These are phyloP conservation scores for Lactarius sp. DNA, from an alignment of 768 basidiomycete genomes.

Conservation along the genomic window DNA sequence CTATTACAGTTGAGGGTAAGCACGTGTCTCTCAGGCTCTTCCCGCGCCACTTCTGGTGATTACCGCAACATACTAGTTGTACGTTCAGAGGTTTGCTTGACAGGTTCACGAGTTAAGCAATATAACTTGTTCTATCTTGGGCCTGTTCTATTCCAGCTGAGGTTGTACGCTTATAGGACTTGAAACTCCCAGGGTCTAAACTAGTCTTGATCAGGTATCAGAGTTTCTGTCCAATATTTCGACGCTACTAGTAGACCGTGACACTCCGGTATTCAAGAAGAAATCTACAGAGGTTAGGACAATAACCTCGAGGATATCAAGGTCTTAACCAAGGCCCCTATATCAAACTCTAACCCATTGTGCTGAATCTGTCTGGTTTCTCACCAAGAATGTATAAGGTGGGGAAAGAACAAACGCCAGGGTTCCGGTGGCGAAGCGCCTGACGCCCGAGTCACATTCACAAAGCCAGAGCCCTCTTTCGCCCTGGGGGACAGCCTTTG, in stretches of 20 bases:
- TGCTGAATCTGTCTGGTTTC: neutral
- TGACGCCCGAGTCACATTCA: neutral
- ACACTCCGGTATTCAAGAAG: conserved; percentile 47
- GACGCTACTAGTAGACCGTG: conserved; percentile 41
- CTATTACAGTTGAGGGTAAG: no score
- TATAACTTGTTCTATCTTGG: no score
- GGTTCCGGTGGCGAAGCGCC: conserved; percentile 13
- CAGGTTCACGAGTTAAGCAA: no score
- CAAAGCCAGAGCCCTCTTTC: conserved; percentile 2
- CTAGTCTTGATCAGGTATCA: conserved; percentile 37
- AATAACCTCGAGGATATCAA: conserved; percentile 46
- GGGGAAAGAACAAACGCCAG: conserved; percentile 17
- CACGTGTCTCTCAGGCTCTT: no score
- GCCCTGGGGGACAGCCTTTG: neutral
- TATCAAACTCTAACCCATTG: neutral
- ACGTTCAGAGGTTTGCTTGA: no score
- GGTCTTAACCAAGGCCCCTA: conserved; percentile 47
- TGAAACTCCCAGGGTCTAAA: neutral
- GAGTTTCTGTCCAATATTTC: conserved; percentile 65
- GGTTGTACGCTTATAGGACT: no score
- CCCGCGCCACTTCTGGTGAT: no score
- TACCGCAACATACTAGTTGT: no score
- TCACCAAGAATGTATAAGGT: conserved; percentile 5
- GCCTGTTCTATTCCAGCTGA: no score
- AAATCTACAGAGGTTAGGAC: conserved; percentile 60